Evolutionary conservation across 495 filamentous ascomycete genomes (phyloP).

Genomic region (Parathielavia hyrcaniae): DNA sequence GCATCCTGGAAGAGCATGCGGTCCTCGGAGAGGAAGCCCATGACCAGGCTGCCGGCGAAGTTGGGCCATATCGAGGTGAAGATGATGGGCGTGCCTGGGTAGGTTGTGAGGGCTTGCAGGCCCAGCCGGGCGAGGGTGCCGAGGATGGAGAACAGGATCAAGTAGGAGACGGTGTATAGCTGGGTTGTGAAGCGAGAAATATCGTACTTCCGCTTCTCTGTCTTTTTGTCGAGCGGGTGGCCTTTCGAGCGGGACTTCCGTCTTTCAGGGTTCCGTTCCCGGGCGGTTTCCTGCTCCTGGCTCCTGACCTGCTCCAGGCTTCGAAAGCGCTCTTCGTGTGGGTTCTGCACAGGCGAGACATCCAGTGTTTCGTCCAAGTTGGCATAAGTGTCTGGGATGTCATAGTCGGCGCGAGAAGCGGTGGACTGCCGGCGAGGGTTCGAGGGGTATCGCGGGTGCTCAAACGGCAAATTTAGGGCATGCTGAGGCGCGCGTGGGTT

Average conservation of each 20-base stretch:
- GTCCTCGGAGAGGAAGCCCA: slow-evolving; percentile 85
- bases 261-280: slow-evolving; percentile 7
- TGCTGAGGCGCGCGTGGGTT: not conserved
- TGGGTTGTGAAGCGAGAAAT: slow-evolving; percentile 58
- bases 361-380: slow-evolving; percentile 45
- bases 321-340: slow-evolving; percentile 32
- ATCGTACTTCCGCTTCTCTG: not conserved
- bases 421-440: slow-evolving; percentile 10
- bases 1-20: slow-evolving; percentile 59
- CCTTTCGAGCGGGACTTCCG: slow-evolving; percentile 10
- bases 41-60: slow-evolving; percentile 70
- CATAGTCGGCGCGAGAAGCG: slow-evolving; percentile 29
- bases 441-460: not conserved
- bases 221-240: slow-evolving; percentile 13
- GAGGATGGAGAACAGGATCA: slow-evolving; percentile 79
- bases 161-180: slow-evolving; percentile 71
- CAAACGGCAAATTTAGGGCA: not conserved
- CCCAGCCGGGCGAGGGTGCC: slow-evolving; percentile 83
- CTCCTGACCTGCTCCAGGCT: slow-evolving; percentile 29
- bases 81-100: slow-evolving; percentile 67
- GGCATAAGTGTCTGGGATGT: slow-evolving; percentile 44
- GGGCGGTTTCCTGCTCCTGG: slow-evolving; percentile 24
- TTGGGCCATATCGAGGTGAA: slow-evolving; percentile 86
- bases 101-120: slow-evolving; percentile 72
- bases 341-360: slow-evolving; percentile 43